Percentiles rank a stretch among this genome's conserved stretches.
Evolutionary conservation across 441 rosid species (phyloP).

Genomic region (Adansonia grandidieri): DNA sequence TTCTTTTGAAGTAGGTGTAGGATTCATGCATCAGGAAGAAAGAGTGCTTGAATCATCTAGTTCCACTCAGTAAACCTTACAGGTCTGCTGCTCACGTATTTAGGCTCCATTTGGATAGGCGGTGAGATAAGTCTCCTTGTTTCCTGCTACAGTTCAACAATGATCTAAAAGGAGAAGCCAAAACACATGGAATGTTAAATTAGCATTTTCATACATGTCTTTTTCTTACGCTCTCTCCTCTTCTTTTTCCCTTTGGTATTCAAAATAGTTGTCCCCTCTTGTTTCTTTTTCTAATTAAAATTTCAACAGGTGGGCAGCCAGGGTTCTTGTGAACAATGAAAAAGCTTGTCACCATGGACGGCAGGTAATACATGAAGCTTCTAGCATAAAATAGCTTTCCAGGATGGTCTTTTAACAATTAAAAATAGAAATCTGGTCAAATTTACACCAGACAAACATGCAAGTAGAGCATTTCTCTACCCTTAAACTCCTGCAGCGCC

Average conservation of each 20-base stretch:
- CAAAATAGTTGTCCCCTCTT: not conserved
- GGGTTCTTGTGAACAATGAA: conserved; percentile 87
- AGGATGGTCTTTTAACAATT: not conserved
- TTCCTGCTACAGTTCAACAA: not conserved
- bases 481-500: not conserved
- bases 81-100: not conserved
- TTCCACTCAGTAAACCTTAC: conserved; percentile 25
- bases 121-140: not conserved
- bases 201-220: not conserved
- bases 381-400: not conserved
- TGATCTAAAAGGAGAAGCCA: not conserved
- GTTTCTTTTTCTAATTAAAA: conserved; percentile 4
- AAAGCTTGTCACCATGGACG: conserved; percentile 94
- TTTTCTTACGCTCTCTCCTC: not conserved
- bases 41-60: conserved; percentile 21
- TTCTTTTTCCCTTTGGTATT: not conserved
- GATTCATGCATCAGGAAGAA: conserved; percentile 34
- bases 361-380: conserved; percentile 56
- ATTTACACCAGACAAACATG: not conserved
- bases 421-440: not conserved
- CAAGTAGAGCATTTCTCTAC: not conserved
- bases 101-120: not conserved
- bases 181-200: not conserved
- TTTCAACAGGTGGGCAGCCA: conserved; percentile 81
- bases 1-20: conserved; percentile 17